Evolutionary conservation across 768 basidiomycete species (phyloP), one percentile per base, ranked within the genome.

Genomic region (Suillus luteus): DNA sequence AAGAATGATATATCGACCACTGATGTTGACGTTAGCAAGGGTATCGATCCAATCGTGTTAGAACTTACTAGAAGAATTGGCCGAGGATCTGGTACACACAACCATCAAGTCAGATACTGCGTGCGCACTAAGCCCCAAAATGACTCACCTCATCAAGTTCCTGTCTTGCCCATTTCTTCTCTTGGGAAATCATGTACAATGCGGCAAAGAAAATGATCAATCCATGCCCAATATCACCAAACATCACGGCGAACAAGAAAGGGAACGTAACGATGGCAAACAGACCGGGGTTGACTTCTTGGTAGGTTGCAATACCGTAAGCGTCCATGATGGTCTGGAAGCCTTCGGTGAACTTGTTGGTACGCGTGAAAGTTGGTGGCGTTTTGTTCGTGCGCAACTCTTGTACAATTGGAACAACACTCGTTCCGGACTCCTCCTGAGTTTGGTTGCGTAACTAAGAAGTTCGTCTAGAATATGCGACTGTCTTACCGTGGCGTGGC

Each of bases 211-310:
- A 83, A 69, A 93, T 91, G 71, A 99, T 87, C 65, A 86, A 80
- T 37, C 95, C 97, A 77, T 99, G 97, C 3, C 97, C 97, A 72
- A 99, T 92, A 77, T 99, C 97, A 71, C 97, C 97, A 73, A 99
- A 99, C 97, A 99, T 99, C 79, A 99, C 93, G 5, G 95, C 96
- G 71, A 99, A 99, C 68, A 99, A 78, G 87, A 99, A 99, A 0
- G 97, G 97, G 87, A 97, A 97, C 1, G 95, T 97, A 69, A 91
- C 80, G 68, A 93, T 81, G 0, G 93, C 94, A 76, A 96, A 96
- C 35, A 99, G 78, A 61, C 96, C 97, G 22, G 97, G 96, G 74
- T 99, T 99, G 74, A 95, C 88, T 77, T 99, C 97, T 74, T 98
- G 93, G 74, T 99, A 99, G 1, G 86, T 88, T 15, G 95, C 92